Evolutionary conservation across 2,329 filamentous ascomycete species (phyloP).

Genomic region (Claviceps sp.): DNA sequence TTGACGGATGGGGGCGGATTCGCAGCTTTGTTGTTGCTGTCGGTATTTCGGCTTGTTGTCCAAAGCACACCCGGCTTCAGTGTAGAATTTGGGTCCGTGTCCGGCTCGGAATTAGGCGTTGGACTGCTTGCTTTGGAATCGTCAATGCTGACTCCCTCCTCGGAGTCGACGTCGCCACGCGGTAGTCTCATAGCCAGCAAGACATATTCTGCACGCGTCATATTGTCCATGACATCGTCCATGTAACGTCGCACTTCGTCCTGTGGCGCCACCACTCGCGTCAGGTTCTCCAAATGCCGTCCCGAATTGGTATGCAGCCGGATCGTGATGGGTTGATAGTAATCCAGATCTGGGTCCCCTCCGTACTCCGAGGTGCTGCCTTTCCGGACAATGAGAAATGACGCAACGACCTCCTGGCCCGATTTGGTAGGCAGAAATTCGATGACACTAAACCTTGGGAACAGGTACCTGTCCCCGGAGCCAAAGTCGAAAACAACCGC

Average conservation of each 20-base stretch:
- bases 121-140: conserved; percentile 19
- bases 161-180: conserved; percentile 21
- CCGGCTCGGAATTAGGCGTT: conserved; percentile 17
- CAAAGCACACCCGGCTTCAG: conserved; percentile 23
- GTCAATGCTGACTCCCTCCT: conserved; percentile 14
- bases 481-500: conserved; percentile 62
- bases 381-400: conserved; percentile 64
- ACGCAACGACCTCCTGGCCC: conserved; percentile 53
- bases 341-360: conserved; percentile 51
- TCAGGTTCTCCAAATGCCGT: conserved; percentile 46
- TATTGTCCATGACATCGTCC: conserved; percentile 57
- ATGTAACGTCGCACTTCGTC: conserved; percentile 54
- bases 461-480: conserved; percentile 61
- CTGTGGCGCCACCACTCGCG: conserved; percentile 46
- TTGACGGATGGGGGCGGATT: conserved; percentile 10
- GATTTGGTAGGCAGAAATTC: conserved; percentile 43
- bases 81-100: conserved; percentile 11
- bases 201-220: conserved; percentile 55
- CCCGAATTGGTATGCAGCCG: conserved; percentile 41
- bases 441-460: conserved; percentile 65
- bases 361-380: conserved; percentile 53
- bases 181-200: conserved; percentile 54
- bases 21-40: conserved; percentile 4
- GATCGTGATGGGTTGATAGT: conserved; percentile 63
- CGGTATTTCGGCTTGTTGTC: conserved; percentile 11